These are phyloP conservation scores for Pseudogymnoascus sp. DNA, from an alignment of 2,329 filamentous ascomycete species.

Conservation along the genomic window DNA sequence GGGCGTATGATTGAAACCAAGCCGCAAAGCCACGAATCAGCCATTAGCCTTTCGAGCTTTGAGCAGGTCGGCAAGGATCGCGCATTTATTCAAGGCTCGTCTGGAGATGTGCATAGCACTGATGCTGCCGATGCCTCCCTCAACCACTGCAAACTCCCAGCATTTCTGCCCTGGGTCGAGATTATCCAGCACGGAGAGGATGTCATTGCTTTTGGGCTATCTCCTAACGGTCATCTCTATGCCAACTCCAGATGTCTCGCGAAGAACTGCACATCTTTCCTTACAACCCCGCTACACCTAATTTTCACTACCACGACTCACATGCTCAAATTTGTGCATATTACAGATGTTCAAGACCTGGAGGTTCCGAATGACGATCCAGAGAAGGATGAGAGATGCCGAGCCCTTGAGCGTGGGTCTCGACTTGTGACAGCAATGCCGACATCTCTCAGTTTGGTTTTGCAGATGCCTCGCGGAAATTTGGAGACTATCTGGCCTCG, in stretches of 20 bases:
- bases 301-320: constrained; percentile 91
- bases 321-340: constrained; percentile 87
- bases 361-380: constrained; percentile 82
- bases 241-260: constrained; percentile 66
- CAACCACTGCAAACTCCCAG: constrained; percentile 23
- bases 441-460: constrained; percentile 72
- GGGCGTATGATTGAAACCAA: constrained; percentile 22
- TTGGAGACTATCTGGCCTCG: constrained; percentile 90
- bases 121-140: constrained; percentile 19
- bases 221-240: constrained; percentile 69
- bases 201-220: constrained; percentile 48
- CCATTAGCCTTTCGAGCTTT: constrained; percentile 22
- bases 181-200: constrained; percentile 20
- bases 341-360: constrained; percentile 61
- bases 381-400: constrained; percentile 84
- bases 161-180: constrained; percentile 29
- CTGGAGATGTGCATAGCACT: constrained; percentile 23
- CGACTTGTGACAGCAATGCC: constrained; percentile 84
- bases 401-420: constrained; percentile 84
- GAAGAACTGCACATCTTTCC: constrained; percentile 88
- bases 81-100: constrained; percentile 23
- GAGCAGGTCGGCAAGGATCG: constrained; percentile 17
- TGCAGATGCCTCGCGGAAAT: constrained; percentile 96
- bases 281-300: constrained; percentile 72
- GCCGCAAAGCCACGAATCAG: constrained; percentile 13